A percentile compares a stretch with the other conserved stretches of the same genome.
Evolutionary conservation across 2,329 filamentous ascomycete species (phyloP).

Genomic region (Hymenoscyphus fructigenus): DNA sequence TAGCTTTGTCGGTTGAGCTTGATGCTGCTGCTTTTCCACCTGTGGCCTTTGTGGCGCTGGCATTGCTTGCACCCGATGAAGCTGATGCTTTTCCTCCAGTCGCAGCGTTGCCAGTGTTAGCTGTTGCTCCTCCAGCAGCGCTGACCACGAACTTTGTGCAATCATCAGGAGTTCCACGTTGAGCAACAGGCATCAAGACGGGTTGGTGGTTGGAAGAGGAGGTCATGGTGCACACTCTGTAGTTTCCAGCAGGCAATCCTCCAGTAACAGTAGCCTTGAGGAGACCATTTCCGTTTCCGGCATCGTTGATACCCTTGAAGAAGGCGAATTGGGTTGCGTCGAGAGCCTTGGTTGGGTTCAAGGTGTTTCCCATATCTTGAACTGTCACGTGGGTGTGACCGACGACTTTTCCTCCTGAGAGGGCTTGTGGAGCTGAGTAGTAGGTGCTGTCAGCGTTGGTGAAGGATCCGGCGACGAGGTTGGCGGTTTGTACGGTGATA

Average conservation of each 20-base stretch:
- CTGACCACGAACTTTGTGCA: conserved; percentile 45
- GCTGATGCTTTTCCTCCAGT: conserved; percentile 6
- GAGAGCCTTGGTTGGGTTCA: conserved; percentile 35
- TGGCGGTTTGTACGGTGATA: conserved; percentile 38
- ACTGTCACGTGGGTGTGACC: conserved; percentile 43
- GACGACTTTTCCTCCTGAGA: conserved; percentile 37
- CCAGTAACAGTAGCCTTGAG: conserved; percentile 40
- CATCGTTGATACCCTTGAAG: conserved; percentile 45
- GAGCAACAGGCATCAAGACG: conserved; percentile 45
- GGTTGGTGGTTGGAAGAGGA: conserved; percentile 45
- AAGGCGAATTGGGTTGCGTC: conserved; percentile 40
- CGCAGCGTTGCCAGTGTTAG: conserved; percentile 14
- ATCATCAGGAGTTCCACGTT: conserved; percentile 46
- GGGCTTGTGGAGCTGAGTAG: conserved; percentile 40
- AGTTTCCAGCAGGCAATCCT: conserved; percentile 44
- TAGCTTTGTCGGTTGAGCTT: conserved; percentile 11
- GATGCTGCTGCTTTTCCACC: conserved; percentile 27
- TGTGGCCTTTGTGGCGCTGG: conserved; percentile 26
- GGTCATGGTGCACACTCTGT: conserved; percentile 46
- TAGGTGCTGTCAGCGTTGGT: conserved; percentile 42
- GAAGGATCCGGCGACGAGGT: conserved; percentile 40
- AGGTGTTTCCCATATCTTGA: conserved; percentile 37
- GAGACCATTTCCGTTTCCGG: conserved; percentile 40
- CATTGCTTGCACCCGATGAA: neutral
- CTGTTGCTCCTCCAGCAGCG: conserved; percentile 21